Evolutionary conservation across 352 stramenopile species (phyloP), one percentile per base, ranked within the genome.

Genomic region (Globisporangium lucens): DNA sequence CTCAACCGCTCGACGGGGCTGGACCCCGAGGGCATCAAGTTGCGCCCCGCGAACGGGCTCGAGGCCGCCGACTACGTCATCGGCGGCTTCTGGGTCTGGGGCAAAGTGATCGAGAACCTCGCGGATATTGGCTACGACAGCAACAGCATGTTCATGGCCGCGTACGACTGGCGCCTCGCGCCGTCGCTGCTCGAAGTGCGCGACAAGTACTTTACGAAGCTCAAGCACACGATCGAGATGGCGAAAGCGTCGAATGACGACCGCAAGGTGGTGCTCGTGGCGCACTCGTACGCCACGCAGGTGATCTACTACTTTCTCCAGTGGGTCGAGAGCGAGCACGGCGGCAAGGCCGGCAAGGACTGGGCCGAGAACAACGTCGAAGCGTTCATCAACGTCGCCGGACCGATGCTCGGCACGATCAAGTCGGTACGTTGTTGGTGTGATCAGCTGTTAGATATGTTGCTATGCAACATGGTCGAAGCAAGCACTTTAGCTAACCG

Each of bases 241-340:
- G 85, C 95, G 22, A 79, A 88, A 36, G 76, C 79, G 49, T 77
- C 82, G 12, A 87, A 82, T 17, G 78, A 70, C 27, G 86, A 88
- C 36, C 74, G 74, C 56, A 98, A 98, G 67, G 94, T 97, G 30
- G 89, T 98, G 53, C 61, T 99, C 12, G 75, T 98, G 20, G 89
- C 89, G 9, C 97, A 99, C 75, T 98, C 89, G 56, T 98, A 98
- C 77, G 95, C 92, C 9, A 87, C 80, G 9, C 91, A 97, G 47
- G 80, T 98, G 10, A 79, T 95, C n/a, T 87, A 97, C 56, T 97
- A 97, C 77, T 99, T 99, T 68, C 89, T 98, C 62, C 86, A 97
- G 59, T 99, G 97, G 97, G 95, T 98, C 55, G 91, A 97, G 53
- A 90, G 80, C 55, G 63, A 89, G 8, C 79, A 87, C 7, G 92